These are phyloP conservation scores for Penicillium sp. DNA, from an alignment of 2,329 filamentous ascomycete species.

Conservation along the genomic window DNA sequence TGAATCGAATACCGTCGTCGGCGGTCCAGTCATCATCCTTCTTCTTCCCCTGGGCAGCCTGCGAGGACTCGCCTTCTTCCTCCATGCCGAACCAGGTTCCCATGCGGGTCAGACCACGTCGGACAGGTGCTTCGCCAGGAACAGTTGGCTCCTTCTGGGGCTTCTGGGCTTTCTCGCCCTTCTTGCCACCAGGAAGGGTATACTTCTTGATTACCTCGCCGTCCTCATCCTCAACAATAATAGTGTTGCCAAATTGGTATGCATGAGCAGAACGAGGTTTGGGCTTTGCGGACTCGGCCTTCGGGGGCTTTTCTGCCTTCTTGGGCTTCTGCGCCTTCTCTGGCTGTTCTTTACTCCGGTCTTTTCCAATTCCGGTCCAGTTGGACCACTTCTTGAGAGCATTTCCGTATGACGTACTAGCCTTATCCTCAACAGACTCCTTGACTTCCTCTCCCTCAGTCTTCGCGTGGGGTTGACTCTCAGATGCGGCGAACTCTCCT, in stretches of 20 bases:
- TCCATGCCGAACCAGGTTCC: constrained; percentile 55
- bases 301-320: constrained; percentile 16
- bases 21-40: constrained; percentile 34
- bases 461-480: constrained; percentile 43
- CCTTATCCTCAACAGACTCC: constrained; percentile 36
- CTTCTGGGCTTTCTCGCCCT: constrained; percentile 30
- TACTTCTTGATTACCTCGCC: constrained; percentile 69
- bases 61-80: constrained; percentile 33
- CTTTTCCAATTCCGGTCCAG: constrained; percentile 45
- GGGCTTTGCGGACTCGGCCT: constrained; percentile 22
- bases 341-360: constrained; percentile 15
- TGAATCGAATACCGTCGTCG: constrained; percentile 60
- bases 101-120: constrained; percentile 57
- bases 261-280: constrained; percentile 58
- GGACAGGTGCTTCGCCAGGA: constrained; percentile 41
- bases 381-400: constrained; percentile 50
- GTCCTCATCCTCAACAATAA: constrained; percentile 67
- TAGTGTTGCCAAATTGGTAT: constrained; percentile 68
- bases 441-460: constrained; percentile 45
- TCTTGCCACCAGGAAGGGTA: constrained; percentile 54
- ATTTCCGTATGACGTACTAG: constrained; percentile 35
- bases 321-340: constrained; percentile 20
- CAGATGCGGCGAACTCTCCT: constrained; percentile 49
- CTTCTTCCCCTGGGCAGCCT: constrained; percentile 27
- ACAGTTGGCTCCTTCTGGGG: constrained; percentile 21